A percentile compares a stretch with the other conserved stretches of the same genome.
phyloP scores from a whole-genome alignment of 2,329 filamentous ascomycete species.

The Daldinia eschscholtzii region DNA sequence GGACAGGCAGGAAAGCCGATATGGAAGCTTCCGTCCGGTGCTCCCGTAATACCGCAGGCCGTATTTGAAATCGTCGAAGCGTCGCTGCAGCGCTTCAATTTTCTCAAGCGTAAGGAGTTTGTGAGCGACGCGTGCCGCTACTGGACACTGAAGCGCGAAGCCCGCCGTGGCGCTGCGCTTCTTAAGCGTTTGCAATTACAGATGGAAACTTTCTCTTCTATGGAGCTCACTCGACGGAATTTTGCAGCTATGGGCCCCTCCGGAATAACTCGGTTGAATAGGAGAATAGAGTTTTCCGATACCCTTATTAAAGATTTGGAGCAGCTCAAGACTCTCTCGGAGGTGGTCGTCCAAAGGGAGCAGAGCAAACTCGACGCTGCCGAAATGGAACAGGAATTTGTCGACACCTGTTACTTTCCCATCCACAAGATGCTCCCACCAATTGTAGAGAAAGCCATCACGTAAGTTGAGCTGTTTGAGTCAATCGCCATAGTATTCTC shows the following conservation, averaged over 20 bases:
- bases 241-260: slow-evolving; percentile 94
- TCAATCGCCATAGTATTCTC: slow-evolving; percentile 35
- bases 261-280: slow-evolving; percentile 80
- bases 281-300: slow-evolving; percentile 90
- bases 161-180: slow-evolving; percentile 88
- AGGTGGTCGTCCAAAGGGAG: slow-evolving; percentile 81
- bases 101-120: slow-evolving; percentile 89
- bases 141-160: slow-evolving; percentile 97
- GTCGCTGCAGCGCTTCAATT: slow-evolving; percentile 82
- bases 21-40: slow-evolving; percentile 95
- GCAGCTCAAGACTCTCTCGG: slow-evolving; percentile 77
- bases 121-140: slow-evolving; percentile 94
- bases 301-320: slow-evolving; percentile 81
- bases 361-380: slow-evolving; percentile 80
- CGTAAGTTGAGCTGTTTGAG: slow-evolving; percentile 69
- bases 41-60: slow-evolving; percentile 90
- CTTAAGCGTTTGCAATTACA: slow-evolving; percentile 94
- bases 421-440: slow-evolving; percentile 81
- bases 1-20: slow-evolving; percentile 75
- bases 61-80: slow-evolving; percentile 89
- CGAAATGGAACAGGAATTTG: slow-evolving; percentile 80
- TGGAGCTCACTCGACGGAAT: slow-evolving; percentile 95
- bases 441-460: slow-evolving; percentile 82
- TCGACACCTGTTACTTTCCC: slow-evolving; percentile 93
- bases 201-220: slow-evolving; percentile 95